phyloP scores from a whole-genome alignment of 179 eudicot genomes.

The Heliamphora pulchella region DNA sequence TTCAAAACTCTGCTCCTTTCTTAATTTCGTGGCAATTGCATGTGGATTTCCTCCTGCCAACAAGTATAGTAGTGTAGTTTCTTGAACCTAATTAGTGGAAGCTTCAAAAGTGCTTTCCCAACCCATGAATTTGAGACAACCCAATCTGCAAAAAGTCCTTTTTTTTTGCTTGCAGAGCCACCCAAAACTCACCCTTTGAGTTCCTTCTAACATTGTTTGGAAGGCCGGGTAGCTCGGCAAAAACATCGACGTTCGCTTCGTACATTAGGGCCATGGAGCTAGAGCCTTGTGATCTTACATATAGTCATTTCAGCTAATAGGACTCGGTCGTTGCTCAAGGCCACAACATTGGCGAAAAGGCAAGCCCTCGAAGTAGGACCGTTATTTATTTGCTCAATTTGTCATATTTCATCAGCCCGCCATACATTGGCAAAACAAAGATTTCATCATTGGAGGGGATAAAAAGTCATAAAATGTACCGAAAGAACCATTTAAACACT shows the following conservation, averaged over 20 bases:
- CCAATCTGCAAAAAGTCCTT: conserved; percentile 39
- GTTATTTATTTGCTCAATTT: conserved; percentile 39
- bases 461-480: no score
- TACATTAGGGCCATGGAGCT: conserved; percentile 45
- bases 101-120: conserved; percentile 36
- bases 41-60: conserved; percentile 56
- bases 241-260: conserved; percentile 33
- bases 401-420: conserved; percentile 49
- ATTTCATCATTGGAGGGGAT: no score
- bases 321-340: conserved; percentile 45
- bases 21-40: conserved; percentile 48
- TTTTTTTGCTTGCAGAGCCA: conserved; percentile 64
- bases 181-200: conserved; percentile 76
- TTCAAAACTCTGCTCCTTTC: background rate
- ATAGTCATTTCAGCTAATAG: conserved; percentile 50
- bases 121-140: conserved; percentile 42
- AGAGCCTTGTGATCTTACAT: conserved; percentile 31
- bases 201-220: conserved; percentile 80
- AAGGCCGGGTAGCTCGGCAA: conserved; percentile 54
- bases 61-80: conserved; percentile 39
- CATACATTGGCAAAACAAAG: no score
- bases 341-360: conserved; percentile 72
- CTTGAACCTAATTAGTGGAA: conserved; percentile 40
- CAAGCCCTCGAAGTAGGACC: conserved; percentile 40
- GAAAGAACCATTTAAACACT: no score